Base-by-base conservation (phyloP, 2,329 filamentous ascomycete species). In the Epichloe elymi region DNA sequence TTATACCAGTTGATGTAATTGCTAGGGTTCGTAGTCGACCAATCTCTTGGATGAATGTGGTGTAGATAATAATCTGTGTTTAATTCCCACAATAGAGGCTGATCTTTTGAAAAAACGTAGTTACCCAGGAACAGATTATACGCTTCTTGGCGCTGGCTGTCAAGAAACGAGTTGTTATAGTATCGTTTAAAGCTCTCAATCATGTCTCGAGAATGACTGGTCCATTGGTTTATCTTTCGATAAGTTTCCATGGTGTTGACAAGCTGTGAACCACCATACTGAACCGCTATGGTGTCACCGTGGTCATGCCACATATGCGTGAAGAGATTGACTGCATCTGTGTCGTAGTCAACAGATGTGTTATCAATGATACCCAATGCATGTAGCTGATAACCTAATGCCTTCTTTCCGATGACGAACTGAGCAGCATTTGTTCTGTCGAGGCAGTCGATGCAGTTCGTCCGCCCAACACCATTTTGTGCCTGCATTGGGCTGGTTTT, bases 181-280 rank as follows among this genome's bases (percentile, higher is more conserved):
- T 97, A 98, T 30, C 93, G 81, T 67, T 97, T 98, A 73, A 98
- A 96, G 65, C 88, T 95, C 69, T 98, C 93, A 20, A 98, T 90
- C 91, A 98, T 97, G 66, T 98, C 93, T 58, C 93, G 80, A 2
- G 91, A 96, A 65, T 95, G 89, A 60, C 88, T 95, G 23, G 89
- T 95, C 93, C 93, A 98, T 65, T 97, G 91, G 58, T 97, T 97
- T 65, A 96, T 95, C 69, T 97, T 97, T 52, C 93, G 86, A 66
- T 98, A 98, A 4, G 93, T 98, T 57, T 95, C 90, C 90, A 98
- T 97, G 0, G 93, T 98, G 65, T 98, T 98, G 60, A 98, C 93
- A 0, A 98, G 78, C 66, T 98, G 93, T 2, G 90, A 97, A 10
- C 93, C 93, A 51, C 93, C 93, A 60, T 98, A 98, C 65, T 98